Evolutionary conservation across 768 basidiomycete species (phyloP), one percentile per base, ranked within the genome.

Genomic region (Antrodiella citrinella): DNA sequence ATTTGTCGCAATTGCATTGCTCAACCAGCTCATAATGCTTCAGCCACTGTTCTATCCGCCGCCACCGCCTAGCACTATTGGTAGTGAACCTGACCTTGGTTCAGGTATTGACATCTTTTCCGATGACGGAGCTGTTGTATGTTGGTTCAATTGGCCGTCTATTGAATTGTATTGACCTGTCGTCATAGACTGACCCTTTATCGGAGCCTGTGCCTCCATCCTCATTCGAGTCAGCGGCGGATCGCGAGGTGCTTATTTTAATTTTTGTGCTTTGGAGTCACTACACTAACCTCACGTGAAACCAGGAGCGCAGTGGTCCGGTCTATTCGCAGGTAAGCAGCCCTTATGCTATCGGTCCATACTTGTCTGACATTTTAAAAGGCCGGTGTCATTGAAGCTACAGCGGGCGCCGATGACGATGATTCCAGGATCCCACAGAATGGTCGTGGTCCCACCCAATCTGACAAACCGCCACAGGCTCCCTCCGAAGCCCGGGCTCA

Each of bases 141-240:
- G 24, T 43, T 38, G 19, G 38, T 20, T 26, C 13, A 23, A 46
- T 26, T 43, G 18, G 41, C 20, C 12, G 13, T 18, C 4, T 44
- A 19, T 21, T 39, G 30, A 18, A 48, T 39, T 15, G 15, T 11
- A 26, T 15, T 35, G 42, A 9, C 12, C 38, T 13, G 26, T 23
- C 23, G 15, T 26, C 44, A 12, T 45, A 60, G 59, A 45, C 47
- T 24, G 47, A 50, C n/a, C 50, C 46, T 25, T 45, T 51, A 15
- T 59, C 55, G 9, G 57, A 58, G 10, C 58, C 59, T 49, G 54
- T 47, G 3, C 62, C 62, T 12, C 54, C 62, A 4, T 57, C 62
- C 7, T 63, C 60, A 11, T 55, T 57, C 20, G 49, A 26, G 3
- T 40, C 53, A 2, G 49, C 48, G 9, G 55, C 48, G 20, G 47